A percentile compares a stretch with the other conserved stretches of the same genome.
phyloP scores from a whole-genome alignment of 331 rosid species.

The Quercus lobata region DNA sequence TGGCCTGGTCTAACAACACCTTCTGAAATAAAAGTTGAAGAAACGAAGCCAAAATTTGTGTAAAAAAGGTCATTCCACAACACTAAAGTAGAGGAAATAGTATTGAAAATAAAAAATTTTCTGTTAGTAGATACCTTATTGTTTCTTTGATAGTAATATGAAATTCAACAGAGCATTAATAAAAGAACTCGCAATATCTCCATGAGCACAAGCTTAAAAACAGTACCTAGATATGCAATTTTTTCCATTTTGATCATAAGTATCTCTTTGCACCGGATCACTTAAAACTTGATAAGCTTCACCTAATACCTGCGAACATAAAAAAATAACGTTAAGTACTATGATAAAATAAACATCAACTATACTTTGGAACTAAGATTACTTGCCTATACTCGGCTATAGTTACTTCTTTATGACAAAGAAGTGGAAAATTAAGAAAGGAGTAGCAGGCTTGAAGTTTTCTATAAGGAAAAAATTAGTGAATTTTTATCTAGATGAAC shows the following conservation, averaged over 20 bases:
- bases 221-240: conserved; percentile 64
- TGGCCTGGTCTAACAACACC: no score
- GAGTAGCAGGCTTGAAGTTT: background rate
- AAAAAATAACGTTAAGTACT: background rate
- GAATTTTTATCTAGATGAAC: background rate
- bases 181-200: background rate
- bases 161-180: background rate
- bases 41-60: no score
- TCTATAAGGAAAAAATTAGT: background rate
- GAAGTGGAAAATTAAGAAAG: background rate
- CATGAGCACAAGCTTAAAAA: background rate
- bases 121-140: background rate
- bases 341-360: background rate
- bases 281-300: conserved; percentile 95
- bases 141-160: background rate
- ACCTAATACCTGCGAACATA: conserved; percentile 53
- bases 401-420: background rate
- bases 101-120: background rate
- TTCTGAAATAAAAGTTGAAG: no score
- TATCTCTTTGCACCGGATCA: conserved; percentile 74
- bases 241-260: conserved; percentile 81
- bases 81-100: background rate
- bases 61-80: no score
- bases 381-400: no score
- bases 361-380: no score